Evolutionary conservation across 1,284 basidiomycete species (phyloP), one percentile per base, ranked within the genome.

Genomic region (Bjerkandera adusta): DNA sequence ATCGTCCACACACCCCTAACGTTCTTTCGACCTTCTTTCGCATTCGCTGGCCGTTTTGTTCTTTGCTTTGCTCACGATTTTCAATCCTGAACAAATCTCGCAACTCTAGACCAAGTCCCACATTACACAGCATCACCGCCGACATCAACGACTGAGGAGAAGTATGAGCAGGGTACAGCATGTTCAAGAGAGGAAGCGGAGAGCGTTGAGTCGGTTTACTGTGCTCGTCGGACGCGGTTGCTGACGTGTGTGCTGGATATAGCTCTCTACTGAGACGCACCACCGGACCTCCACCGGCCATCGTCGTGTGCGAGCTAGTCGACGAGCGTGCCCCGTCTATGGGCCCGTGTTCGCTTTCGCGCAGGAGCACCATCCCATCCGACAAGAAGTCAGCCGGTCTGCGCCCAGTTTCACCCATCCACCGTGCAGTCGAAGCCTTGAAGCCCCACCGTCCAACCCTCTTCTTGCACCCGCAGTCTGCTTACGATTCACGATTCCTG

Each of bases 21-120:
- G 41, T 26, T 43, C 41, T 43, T 34, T 43, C 20, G 30, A 12
- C 32, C 41, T 34, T 18, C 16, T 21, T 27, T 11, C 40, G 29
- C 40, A 43, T 43, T 43, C 41, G 41, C 41, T 22, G 41, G 41
- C 27, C 41, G 41, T 32, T 24, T 43, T 29, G 41, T 43, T 32
- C 41, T 24, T 43, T 24, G 15, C 35, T n/a, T 22, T 20, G 33
- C 40, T 18, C 29, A 13, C 27, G 29, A 42, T 11, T 32, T 42
- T 30, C 40, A 4, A 15, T 12, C 16, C 22, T 16, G 7, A 30
- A 33, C 4, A 8, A n/a, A 16, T 32, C n/a, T 20, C 40, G 41
- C 33, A 43, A 34, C 41, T 5, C 41, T 8, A 4, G n/a, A 18
- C 13, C 5, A 34, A 25, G 30, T 24, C n/a, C n/a, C n/a, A n/a